phyloP scores from a whole-genome alignment of 2,329 filamentous ascomycete genomes.

The Colletotrichum higginsianum region DNA sequence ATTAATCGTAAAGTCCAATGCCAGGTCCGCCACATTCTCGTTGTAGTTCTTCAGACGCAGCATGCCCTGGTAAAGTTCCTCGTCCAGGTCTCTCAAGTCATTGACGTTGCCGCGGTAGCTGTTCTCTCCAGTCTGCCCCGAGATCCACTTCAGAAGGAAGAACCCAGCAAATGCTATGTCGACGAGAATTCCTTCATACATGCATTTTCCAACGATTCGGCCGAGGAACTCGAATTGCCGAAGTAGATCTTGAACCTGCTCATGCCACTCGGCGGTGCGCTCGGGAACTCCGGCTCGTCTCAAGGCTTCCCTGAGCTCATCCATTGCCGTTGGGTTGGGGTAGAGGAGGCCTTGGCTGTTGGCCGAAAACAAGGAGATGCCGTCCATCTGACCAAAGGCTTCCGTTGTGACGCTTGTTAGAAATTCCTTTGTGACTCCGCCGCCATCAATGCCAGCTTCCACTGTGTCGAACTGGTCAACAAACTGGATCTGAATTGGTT shows the following conservation, averaged over 20 bases:
- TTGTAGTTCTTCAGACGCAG: constrained; percentile 86
- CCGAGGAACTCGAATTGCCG: constrained; percentile 92
- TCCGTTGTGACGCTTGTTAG: constrained; percentile 89
- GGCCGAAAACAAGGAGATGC: constrained; percentile 77
- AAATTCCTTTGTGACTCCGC: constrained; percentile 98
- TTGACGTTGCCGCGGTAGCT: constrained; percentile 95
- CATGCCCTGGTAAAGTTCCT: constrained; percentile 90
- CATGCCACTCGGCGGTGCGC: constrained; percentile 69
- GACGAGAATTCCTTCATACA: constrained; percentile 96
- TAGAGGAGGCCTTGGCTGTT: constrained; percentile 91
- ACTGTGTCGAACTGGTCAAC: constrained; percentile 89
- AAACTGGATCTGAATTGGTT: constrained; percentile 97
- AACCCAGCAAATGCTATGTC: constrained; percentile 95
- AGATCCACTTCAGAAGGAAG: constrained; percentile 95
- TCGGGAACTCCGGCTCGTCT: constrained; percentile 66
- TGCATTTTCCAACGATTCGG: constrained; percentile 92
- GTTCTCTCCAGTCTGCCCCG: constrained; percentile 73
- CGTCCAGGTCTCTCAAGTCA: constrained; percentile 92
- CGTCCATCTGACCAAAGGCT: constrained; percentile 77
- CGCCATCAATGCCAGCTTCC: constrained; percentile 96
- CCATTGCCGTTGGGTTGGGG: constrained; percentile 85
- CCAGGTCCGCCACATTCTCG: constrained; percentile 84
- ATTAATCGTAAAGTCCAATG: constrained; percentile 90
- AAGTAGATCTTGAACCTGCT: constrained; percentile 72
- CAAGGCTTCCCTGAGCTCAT: constrained; percentile 75